Conservation (phyloP, 805 yeast genomes). For the Saturnispora galanensis region DNA sequence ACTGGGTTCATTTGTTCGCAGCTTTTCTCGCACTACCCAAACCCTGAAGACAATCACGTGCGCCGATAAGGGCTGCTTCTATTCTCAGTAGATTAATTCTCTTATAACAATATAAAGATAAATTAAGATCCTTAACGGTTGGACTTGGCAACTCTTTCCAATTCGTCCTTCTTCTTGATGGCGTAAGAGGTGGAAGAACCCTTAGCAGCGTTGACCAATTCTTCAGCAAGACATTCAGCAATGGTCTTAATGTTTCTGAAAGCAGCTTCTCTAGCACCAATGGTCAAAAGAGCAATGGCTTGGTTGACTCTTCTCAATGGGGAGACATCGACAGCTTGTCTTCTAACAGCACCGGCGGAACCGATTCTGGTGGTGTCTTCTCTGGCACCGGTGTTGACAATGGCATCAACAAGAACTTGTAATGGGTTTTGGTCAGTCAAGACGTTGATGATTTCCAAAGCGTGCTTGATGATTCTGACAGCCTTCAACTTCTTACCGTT, state of each 20-base stretch:
- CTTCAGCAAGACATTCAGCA: constrained; percentile 99
- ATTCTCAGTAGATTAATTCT: too few species aligned
- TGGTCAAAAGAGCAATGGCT: constrained; percentile 94
- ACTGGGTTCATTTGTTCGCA: too few species aligned
- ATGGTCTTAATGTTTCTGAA: constrained; percentile 99
- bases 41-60: too few species aligned
- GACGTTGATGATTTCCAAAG: constrained; percentile 94
- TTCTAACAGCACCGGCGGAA: constrained; percentile 99
- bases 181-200: constrained; percentile 99
- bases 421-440: constrained; percentile 99
- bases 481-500: constrained; percentile 99
- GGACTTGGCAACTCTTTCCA: constrained; percentile 99
- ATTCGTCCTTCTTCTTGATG: constrained; percentile 99
- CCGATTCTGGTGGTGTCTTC: constrained; percentile 99
- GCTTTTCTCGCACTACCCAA: too few species aligned
- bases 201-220: constrained; percentile 99
- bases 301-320: constrained; percentile 99
- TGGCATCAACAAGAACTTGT: constrained; percentile 98
- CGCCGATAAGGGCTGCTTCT: too few species aligned
- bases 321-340: constrained; percentile 99
- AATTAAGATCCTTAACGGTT: constrained; percentile 70
- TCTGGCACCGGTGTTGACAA: constrained; percentile 99
- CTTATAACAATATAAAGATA: not conserved
- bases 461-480: constrained; percentile 98
- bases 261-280: constrained; percentile 99